Base-by-base conservation (phyloP, 108 stramenopile species). In the Hondaea fermentalgiana region DNA sequence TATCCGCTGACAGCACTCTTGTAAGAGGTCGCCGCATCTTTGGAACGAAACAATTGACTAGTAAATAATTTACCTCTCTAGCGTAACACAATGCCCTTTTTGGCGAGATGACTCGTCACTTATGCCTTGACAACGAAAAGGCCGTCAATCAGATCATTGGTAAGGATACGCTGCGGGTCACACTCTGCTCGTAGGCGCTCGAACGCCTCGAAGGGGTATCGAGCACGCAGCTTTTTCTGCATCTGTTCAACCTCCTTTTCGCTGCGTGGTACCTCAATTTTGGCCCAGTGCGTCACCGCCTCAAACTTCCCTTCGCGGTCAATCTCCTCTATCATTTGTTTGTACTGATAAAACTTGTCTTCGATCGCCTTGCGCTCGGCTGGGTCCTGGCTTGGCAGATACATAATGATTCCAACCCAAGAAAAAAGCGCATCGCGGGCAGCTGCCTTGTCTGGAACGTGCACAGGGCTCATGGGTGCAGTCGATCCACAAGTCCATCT, bases 271-370 rank as follows among this genome's bases (percentile, higher is more conserved):
- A 92, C 42, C 89, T 97, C 97, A 88, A 97, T 92, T 83, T 98
- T 98, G 35, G 97, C 97, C 98, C 98, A 98, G 88, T 98, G 98
- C 89, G 95, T 95, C 58, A 95, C 94, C 2, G 95, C 93, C 23
- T 91, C 90, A 58, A 94, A 92, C 28, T 90, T 88, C 21, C 83
- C 49, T 42, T 92, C 91, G 3, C 87, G 83, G 64, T 92, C 90
- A 8, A 97, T 95, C 19, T 95, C 89, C 5, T 91, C 90, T 29
- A 97, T 92, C 60, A 98, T 91, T 57, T 96, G 92, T 72, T 97
- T 97, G 72, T 92, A 76, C 29, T 92, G 92, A 55, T 91, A 94
- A 88, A 99, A 99, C 43, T 92, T 90, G 5, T 94, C 87, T 12
- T 96, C 95, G 21, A 98, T 97, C 35, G 72, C 88, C 51, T 83